These are phyloP conservation scores for Solanum neorickii DNA, from an alignment of 257 asterid species.

Conservation along the genomic window DNA sequence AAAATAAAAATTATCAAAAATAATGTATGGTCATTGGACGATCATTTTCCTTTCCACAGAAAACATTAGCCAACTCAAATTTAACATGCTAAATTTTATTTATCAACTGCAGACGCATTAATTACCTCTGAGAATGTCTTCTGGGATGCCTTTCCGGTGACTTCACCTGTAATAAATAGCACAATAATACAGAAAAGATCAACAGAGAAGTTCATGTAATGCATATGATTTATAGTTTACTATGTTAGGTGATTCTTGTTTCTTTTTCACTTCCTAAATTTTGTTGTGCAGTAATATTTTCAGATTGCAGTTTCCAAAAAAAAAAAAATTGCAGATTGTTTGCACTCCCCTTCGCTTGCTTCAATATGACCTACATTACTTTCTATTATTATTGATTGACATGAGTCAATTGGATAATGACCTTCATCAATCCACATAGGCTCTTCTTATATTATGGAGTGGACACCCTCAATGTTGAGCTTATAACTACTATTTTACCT, in stretches of 20 bases:
- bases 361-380: not conserved
- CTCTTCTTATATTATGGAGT: not conserved
- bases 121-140: constrained; percentile 49
- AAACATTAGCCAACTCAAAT: not conserved
- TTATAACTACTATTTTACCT: not conserved
- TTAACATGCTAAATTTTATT: not conserved
- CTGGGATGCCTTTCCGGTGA: constrained; percentile 27
- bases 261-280: not conserved
- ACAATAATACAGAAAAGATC: not conserved
- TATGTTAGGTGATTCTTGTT: not conserved
- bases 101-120: not conserved
- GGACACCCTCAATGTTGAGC: not conserved
- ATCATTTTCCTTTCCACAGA: not conserved
- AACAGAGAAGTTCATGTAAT: not conserved
- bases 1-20: too few species aligned
- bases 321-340: not conserved
- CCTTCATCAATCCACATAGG: not conserved
- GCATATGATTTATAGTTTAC: not conserved
- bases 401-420: not conserved
- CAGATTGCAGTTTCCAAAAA: not conserved
- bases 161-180: constrained; percentile 36
- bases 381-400: not conserved
- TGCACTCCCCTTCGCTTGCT: not conserved
- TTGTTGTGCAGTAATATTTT: not conserved
- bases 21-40: not conserved